These are phyloP conservation scores for Exophiala lecanii-corni DNA, from an alignment of 2,329 filamentous ascomycete species.

Conservation along the genomic window DNA sequence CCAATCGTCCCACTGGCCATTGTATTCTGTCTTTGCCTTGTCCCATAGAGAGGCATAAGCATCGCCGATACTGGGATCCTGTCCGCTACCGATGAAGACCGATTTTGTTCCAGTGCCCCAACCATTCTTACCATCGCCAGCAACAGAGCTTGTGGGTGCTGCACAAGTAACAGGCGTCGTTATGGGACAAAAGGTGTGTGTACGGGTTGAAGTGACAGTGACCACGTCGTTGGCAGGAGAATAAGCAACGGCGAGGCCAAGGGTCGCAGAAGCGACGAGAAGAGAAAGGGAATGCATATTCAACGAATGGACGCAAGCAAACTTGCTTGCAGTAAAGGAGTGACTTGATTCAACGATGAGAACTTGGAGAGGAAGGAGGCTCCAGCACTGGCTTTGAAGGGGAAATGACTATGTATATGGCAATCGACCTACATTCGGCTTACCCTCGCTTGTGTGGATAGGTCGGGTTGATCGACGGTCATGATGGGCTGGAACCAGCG, in stretches of 20 bases:
- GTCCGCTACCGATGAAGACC: conserved; percentile 1
- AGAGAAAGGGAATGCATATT: conserved; percentile 20
- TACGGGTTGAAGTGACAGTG: conserved; percentile 15
- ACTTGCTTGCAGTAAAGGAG: conserved; percentile 19
- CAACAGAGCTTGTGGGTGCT: conserved; percentile 6
- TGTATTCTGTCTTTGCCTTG: conserved; percentile 15
- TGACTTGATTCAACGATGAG: conserved; percentile 13
- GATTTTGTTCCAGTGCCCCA: conserved; percentile 2
- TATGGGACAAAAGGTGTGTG: conserved; percentile 16
- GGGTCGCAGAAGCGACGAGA: conserved; percentile 15
- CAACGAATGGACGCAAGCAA: conserved; percentile 23
- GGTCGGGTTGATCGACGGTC: no score
- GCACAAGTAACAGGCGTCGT: conserved; percentile 6
- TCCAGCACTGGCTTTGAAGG: neutral
- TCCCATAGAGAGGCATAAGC: conserved; percentile 17
- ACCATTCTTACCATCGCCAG: no score
- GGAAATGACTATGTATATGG: conserved; percentile 12
- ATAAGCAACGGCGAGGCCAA: conserved; percentile 12
- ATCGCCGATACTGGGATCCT: conserved; percentile 6
- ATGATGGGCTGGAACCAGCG: neutral
- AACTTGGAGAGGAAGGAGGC: conserved; percentile 4
- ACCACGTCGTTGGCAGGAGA: conserved; percentile 8
- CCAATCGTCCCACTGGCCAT: conserved; percentile 17
- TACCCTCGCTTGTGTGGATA: no score
- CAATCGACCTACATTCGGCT: no score